Percentiles rank a stretch among this genome's conserved stretches.
phyloP scores from a whole-genome alignment of 1,284 basidiomycete species.

The Leccinum subfulvum region DNA sequence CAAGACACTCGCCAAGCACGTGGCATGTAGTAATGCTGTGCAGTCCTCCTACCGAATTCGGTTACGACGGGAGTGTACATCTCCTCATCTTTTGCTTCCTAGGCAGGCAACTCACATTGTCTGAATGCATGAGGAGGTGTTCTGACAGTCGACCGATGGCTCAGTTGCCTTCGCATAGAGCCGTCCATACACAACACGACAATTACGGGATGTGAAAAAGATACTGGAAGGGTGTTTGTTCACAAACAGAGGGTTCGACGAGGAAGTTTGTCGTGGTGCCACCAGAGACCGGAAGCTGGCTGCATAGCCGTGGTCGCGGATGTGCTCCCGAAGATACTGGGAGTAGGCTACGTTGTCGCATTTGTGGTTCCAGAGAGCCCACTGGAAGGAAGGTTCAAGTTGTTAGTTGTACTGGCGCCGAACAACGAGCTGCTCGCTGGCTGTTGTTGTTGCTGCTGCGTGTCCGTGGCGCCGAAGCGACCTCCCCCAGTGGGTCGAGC shows the following conservation, averaged over 20 bases:
- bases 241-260: conserved; percentile 29
- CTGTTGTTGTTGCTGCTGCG: background rate
- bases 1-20: too few species aligned
- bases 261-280: conserved; percentile 9
- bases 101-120: too few species aligned
- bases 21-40: too few species aligned
- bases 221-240: conserved; percentile 22
- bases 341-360: conserved; percentile 18
- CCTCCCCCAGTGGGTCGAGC: too few species aligned
- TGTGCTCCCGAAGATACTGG: conserved; percentile 12
- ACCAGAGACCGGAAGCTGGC: conserved; percentile 15
- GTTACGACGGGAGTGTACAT: too few species aligned
- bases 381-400: conserved; percentile 2
- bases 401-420: conserved; percentile 19
- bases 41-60: too few species aligned
- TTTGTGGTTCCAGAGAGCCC: conserved; percentile 22
- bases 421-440: conserved; percentile 21
- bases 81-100: too few species aligned
- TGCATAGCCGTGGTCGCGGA: conserved; percentile 12
- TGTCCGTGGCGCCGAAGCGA: too few species aligned
- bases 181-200: too few species aligned
- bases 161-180: too few species aligned
- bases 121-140: too few species aligned
- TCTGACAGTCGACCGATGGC: too few species aligned
- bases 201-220: conserved; percentile 7